Conservation (phyloP, 257 asterid genomes). For the Nemophila menziesii region DNA sequence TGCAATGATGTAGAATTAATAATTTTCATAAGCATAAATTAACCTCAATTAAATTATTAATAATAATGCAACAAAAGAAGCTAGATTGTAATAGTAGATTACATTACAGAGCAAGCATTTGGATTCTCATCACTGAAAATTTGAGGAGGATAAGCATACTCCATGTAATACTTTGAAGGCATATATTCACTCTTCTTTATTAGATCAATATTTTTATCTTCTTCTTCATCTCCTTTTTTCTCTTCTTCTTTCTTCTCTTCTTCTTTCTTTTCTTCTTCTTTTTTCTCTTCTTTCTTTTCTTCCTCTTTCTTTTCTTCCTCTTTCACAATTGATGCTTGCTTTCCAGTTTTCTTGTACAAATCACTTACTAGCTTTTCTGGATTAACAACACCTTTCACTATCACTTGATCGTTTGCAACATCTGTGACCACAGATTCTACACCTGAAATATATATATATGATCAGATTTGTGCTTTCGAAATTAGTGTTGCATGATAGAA, state of each 20-base stretch:
- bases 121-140: constrained; percentile 90
- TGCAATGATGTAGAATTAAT: too few relatives aligned
- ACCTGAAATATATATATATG: constrained; percentile 24
- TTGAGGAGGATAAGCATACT: constrained; percentile 52
- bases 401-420: constrained; percentile 39
- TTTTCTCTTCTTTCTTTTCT: constrained; percentile 24
- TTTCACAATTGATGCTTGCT: constrained; percentile 58
- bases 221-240: constrained; percentile 22
- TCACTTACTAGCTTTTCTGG: constrained; percentile 64
- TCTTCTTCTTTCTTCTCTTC: constrained; percentile 14
- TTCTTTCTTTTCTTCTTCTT: constrained; percentile 14
- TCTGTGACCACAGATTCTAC: constrained; percentile 74
- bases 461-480: not conserved
- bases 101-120: constrained; percentile 68
- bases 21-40: too few relatives aligned
- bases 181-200: constrained; percentile 49
- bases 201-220: constrained; percentile 27
- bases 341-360: constrained; percentile 67
- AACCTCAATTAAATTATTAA: too few relatives aligned
- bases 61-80: too few relatives aligned
- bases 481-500: not conserved
- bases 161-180: constrained; percentile 54
- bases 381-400: constrained; percentile 60
- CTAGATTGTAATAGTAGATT: not conserved
- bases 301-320: constrained; percentile 36